Conservation (phyloP, 1,284 basidiomycete species). For the Wolfiporia cocos region DNA sequence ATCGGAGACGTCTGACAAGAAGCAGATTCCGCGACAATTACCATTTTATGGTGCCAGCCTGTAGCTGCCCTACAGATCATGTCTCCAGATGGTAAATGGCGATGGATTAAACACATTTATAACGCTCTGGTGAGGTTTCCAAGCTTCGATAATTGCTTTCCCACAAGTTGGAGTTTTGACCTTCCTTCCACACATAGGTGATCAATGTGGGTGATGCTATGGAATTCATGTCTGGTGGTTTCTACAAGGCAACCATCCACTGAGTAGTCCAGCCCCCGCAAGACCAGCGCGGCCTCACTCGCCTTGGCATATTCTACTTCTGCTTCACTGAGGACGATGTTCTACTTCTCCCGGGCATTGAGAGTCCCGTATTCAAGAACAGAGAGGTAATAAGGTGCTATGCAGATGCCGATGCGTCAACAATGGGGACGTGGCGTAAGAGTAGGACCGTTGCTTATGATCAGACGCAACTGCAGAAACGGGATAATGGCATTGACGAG, state of each 20-base stretch:
- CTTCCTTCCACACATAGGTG: slow-evolving; percentile 26
- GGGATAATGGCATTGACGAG: slow-evolving; percentile 35
- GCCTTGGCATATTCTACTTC: slow-evolving; percentile 53
- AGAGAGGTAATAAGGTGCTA: slow-evolving; percentile 26
- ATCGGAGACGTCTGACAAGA: neutral
- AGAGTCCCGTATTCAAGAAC: slow-evolving; percentile 34
- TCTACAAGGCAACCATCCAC: slow-evolving; percentile 31
- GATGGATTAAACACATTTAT: slow-evolving; percentile 51
- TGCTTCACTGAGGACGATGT: slow-evolving; percentile 21
- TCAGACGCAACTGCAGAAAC: slow-evolving; percentile 21
- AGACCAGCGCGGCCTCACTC: slow-evolving; percentile 40
- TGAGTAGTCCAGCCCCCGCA: slow-evolving; percentile 38
- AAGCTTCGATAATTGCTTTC: neutral
- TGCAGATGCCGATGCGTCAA: slow-evolving; percentile 27
- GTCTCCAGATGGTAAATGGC: slow-evolving; percentile 45
- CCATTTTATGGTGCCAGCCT: slow-evolving; percentile 55
- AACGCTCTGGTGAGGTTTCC: slow-evolving; percentile 41
- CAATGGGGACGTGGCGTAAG: slow-evolving; percentile 32
- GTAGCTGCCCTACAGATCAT: slow-evolving; percentile 53
- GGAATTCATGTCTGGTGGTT: slow-evolving; percentile 49
- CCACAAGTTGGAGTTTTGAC: too few relatives aligned
- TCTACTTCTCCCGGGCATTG: slow-evolving; percentile 29
- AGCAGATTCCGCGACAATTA: slow-evolving; percentile 48
- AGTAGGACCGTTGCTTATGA: slow-evolving; percentile 30
- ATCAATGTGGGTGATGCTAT: slow-evolving; percentile 56